phyloP scores from a whole-genome alignment of 805 yeast genomes.

The Lachancea quebecensis region DNA sequence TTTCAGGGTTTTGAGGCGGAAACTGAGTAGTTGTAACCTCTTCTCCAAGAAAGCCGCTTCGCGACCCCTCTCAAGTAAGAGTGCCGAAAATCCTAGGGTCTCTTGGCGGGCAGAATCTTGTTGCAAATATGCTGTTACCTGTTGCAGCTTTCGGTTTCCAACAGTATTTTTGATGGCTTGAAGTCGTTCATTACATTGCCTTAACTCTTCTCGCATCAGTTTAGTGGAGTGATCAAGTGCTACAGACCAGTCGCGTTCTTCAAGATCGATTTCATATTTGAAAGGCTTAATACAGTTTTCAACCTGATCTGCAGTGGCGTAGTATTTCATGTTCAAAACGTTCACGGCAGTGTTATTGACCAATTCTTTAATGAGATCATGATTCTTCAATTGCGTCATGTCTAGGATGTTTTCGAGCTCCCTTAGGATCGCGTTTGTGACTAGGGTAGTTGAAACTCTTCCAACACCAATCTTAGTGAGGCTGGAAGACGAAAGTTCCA shows the following conservation, averaged over 20 bases:
- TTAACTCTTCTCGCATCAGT: constrained; percentile 74
- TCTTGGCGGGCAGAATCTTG: constrained; percentile 44
- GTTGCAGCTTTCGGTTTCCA: constrained; percentile 78
- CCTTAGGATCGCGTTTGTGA: constrained; percentile 70
- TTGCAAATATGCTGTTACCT: constrained; percentile 68
- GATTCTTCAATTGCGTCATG: constrained; percentile 69
- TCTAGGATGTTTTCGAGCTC: constrained; percentile 72
- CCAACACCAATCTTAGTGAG: constrained; percentile 93
- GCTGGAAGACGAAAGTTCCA: constrained; percentile 77
- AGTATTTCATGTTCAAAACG: constrained; percentile 71
- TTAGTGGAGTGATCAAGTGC: constrained; percentile 73
- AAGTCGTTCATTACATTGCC: constrained; percentile 68
- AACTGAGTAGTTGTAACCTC: constrained; percentile 57
- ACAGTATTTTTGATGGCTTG: constrained; percentile 55
- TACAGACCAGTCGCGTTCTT: constrained; percentile 85
- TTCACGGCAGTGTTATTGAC: constrained; percentile 79
- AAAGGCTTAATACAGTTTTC: constrained; percentile 97
- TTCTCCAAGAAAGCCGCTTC: constrained; percentile 77
- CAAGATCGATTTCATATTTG: constrained; percentile 94
- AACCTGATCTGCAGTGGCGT: constrained; percentile 95
- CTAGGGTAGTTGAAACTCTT: constrained; percentile 72
- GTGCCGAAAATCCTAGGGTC: constrained; percentile 76
- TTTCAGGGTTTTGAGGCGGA: constrained; percentile 71
- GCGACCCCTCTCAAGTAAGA: constrained; percentile 67
- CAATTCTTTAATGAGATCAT: constrained; percentile 77